Percentiles rank a stretch among this genome's conserved stretches.
Conservation (phyloP, 192 early-diverging fungal species). For the Podila epigama region DNA sequence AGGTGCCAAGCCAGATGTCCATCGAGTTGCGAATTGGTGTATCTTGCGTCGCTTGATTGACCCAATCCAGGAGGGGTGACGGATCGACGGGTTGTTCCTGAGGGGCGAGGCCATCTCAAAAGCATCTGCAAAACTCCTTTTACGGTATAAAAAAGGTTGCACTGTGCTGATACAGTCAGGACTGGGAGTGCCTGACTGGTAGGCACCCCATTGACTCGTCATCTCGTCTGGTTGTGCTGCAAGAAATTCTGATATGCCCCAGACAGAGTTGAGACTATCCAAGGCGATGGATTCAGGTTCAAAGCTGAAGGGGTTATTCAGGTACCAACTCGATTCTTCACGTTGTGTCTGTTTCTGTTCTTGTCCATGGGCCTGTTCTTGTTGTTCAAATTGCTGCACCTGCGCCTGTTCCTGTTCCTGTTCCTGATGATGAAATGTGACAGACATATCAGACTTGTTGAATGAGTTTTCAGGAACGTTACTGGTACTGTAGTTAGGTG, state of each 20-base stretch:
- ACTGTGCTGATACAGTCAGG: neutral
- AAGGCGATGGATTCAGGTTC: neutral
- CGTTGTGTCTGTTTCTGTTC: neutral
- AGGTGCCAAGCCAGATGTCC: slow-evolving; percentile 14
- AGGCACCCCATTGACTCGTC: no score
- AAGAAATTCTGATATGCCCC: neutral
- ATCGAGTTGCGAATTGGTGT: slow-evolving; percentile 35
- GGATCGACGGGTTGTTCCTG: slow-evolving; percentile 21
- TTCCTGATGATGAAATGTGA: no score
- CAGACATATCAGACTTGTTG: no score
- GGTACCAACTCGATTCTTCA: neutral
- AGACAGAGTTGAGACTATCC: neutral
- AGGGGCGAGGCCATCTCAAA: slow-evolving; percentile 33
- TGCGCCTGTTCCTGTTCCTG: neutral
- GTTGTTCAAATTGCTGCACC: no score
- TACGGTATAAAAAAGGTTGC: slow-evolving; percentile 16
- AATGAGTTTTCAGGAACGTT: no score
- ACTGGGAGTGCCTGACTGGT: neutral
- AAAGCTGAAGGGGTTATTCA: neutral
- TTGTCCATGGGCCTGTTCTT: neutral
- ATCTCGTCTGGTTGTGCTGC: neutral
- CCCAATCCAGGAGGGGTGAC: slow-evolving; percentile 23
- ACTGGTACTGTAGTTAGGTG: neutral
- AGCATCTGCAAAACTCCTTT: slow-evolving; percentile 33
- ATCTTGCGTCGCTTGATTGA: slow-evolving; percentile 47